Percentiles rank a stretch among this genome's conserved stretches.
Conservation (phyloP, 2,329 filamentous ascomycete genomes). For the Neonectria sp. region DNA sequence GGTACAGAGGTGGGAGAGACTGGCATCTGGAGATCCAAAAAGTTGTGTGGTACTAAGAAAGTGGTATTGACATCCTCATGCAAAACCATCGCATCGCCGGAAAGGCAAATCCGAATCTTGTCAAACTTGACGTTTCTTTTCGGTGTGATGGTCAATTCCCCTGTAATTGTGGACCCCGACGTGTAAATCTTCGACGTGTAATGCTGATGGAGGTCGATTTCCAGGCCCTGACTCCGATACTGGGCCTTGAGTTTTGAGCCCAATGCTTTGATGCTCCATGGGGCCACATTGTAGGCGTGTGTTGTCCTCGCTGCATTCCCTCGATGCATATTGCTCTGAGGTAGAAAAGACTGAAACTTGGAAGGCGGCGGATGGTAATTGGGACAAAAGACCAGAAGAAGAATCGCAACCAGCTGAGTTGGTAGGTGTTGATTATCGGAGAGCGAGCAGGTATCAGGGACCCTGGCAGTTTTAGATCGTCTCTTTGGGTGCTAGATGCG, state of each 20-base stretch:
- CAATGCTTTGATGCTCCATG: constrained; percentile 4
- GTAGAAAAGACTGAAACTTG: background rate
- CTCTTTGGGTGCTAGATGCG: background rate
- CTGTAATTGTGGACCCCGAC: background rate
- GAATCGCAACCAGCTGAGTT: background rate
- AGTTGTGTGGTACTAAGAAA: background rate
- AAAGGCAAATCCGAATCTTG: background rate
- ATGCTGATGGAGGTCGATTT: background rate
- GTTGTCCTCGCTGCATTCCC: background rate
- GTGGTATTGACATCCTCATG: background rate
- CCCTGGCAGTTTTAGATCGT: background rate
- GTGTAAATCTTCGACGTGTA: constrained; percentile 3
- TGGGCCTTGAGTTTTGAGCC: background rate
- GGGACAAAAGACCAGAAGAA: background rate
- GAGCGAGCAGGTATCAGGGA: background rate
- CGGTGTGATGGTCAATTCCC: background rate
- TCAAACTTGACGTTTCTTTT: background rate
- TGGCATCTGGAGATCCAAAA: background rate
- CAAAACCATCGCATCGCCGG: background rate
- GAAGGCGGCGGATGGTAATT: background rate
- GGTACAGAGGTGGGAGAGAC: background rate
- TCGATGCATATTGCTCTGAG: background rate
- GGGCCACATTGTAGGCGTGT: background rate
- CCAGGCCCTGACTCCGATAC: background rate
- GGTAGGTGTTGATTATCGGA: background rate